phyloP scores from a whole-genome alignment of 2,329 filamentous ascomycete genomes.

The Fusarium ambrosium region DNA sequence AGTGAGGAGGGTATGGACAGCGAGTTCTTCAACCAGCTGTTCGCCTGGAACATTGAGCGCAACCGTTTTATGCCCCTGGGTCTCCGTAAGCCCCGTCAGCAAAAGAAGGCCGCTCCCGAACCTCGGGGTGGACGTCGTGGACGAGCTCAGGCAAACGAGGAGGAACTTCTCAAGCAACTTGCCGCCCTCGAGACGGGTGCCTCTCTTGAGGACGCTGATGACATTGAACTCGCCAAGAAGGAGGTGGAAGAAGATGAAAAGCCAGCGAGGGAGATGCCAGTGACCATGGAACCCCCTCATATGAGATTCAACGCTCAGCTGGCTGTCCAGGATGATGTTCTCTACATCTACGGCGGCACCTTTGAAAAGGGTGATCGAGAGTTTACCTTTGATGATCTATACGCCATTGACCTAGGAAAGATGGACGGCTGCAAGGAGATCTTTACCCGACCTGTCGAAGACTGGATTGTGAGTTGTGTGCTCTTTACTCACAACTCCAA shows the following conservation, averaged over 20 bases:
- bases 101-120: conserved; percentile 67
- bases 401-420: conserved; percentile 93
- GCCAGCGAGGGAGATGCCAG: conserved; percentile 71
- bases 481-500: background rate
- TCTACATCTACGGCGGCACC: conserved; percentile 96
- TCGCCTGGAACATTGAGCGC: conserved; percentile 94
- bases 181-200: conserved; percentile 85
- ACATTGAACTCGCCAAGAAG: conserved; percentile 65
- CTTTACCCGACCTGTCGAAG: conserved; percentile 84
- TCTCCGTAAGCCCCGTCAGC: conserved; percentile 79
- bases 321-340: conserved; percentile 89
- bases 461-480: conserved; percentile 76
- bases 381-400: conserved; percentile 95
- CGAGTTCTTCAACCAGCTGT: conserved; percentile 94
- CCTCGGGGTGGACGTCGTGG: conserved; percentile 73
- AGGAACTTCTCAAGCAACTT: conserved; percentile 88
- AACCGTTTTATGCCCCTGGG: conserved; percentile 92
- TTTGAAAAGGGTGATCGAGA: conserved; percentile 96
- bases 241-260: conserved; percentile 67
- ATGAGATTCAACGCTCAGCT: conserved; percentile 91
- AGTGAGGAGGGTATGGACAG: conserved; percentile 96
- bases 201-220: conserved; percentile 67
- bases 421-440: conserved; percentile 94
- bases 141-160: conserved; percentile 90
- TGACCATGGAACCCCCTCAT: conserved; percentile 88